phyloP scores from a whole-genome alignment of 768 basidiomycete species.

The Suillus paluster region DNA sequence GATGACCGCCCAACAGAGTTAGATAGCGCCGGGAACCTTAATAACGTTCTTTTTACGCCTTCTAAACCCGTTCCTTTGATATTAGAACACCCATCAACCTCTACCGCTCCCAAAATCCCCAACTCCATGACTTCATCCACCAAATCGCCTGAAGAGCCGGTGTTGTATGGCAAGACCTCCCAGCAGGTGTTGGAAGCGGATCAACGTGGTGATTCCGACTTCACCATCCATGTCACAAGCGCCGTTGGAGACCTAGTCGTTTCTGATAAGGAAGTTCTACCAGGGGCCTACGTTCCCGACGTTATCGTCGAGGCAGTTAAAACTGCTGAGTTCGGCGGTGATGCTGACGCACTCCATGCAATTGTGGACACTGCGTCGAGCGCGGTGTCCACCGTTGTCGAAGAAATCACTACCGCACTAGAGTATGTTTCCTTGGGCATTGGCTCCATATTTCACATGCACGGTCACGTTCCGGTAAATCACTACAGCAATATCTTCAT shows the following conservation, averaged over 20 bases:
- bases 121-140: slow-evolving; percentile 14
- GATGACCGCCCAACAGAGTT: slow-evolving; percentile 61
- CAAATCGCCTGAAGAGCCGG: background rate
- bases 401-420: background rate
- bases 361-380: background rate
- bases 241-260: background rate
- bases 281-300: background rate
- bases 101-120: background rate
- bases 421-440: background rate
- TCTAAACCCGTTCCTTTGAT: slow-evolving; percentile 38
- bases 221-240: background rate
- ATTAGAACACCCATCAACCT: background rate
- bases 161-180: background rate
- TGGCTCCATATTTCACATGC: background rate
- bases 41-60: slow-evolving; percentile 68
- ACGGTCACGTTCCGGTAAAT: background rate
- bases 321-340: background rate
- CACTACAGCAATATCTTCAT: background rate
- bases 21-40: slow-evolving; percentile 67
- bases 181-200: background rate
- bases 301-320: background rate
- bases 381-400: background rate
- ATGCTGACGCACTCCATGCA: background rate
- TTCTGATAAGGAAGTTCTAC: background rate
- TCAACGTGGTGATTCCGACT: background rate